A percentile compares a stretch with the other conserved stretches of the same genome.
Evolutionary conservation across 306 rosid genomes (phyloP).

Genomic region (Cicer pinnatifidum): DNA sequence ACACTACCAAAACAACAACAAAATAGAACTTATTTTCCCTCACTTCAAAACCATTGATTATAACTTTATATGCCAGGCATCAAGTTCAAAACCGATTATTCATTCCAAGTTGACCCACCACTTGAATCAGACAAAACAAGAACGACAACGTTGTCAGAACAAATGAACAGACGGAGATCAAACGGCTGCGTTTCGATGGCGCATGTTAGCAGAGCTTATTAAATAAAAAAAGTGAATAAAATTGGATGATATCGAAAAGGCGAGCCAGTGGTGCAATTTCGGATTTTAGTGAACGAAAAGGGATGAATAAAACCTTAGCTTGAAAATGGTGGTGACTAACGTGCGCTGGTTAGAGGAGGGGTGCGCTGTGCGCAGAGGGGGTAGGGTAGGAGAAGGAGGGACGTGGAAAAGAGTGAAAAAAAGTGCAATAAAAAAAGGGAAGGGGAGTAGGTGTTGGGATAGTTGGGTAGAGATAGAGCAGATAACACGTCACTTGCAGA

Average conservation of each 20-base stretch:
- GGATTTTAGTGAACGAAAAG: neutral
- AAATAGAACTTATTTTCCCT: conserved; percentile 35
- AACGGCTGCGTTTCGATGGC: conserved; percentile 45
- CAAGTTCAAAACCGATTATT: conserved; percentile 4
- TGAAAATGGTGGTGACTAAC: conserved; percentile 20
- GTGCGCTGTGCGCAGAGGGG: conserved; percentile 24
- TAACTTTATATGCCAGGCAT: neutral
- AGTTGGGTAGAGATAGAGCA: conserved; percentile 60
- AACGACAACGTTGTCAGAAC: neutral
- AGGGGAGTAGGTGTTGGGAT: conserved; percentile 43
- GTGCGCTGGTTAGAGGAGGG: conserved; percentile 33
- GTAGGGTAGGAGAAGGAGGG: neutral
- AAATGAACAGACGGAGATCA: conserved; percentile 3
- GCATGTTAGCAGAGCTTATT: conserved; percentile 44
- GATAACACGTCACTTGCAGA: conserved; percentile 61
- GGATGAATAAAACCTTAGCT: neutral
- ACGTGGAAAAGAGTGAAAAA: conserved; percentile 52
- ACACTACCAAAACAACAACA: conserved; percentile 24
- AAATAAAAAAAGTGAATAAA: neutral
- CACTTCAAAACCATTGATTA: conserved; percentile 42
- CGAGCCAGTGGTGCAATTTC: neutral
- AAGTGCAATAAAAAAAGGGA: conserved; percentile 44
- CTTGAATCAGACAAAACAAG: neutral
- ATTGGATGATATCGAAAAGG: neutral
- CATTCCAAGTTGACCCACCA: neutral